Base-by-base conservation (phyloP, 257 asterid genomes). In the Pogostemon cablin region DNA sequence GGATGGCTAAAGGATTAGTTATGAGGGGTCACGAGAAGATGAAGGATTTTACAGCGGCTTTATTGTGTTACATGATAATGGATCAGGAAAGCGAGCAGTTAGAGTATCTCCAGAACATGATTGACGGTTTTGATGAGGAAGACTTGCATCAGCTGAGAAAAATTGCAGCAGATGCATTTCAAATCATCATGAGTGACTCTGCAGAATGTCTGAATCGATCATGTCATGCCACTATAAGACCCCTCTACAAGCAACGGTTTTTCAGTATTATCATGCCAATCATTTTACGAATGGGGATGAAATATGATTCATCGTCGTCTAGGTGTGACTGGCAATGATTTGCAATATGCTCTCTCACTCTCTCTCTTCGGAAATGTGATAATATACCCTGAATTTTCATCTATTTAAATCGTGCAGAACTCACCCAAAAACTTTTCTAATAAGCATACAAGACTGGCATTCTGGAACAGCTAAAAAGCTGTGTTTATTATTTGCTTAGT, bases 191-290 rank as follows among this genome's bases (percentile, higher is more conserved):
- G 92, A 83, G 90, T 44, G 98, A 91, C 71, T 91, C 97, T 40
- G 89, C 72, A 47, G 88, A 79, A 73, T 95, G 98, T 82, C 81
- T 95, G 84, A 89, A 79, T 79, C 89, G 85, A 72, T 82, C 78
- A 32, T 83, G 84, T 73, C 95, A 95, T 83, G 93, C 97, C 58
- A 80, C 66, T 32, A 66, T 89, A 32, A 86, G 95, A 34, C 99
- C 98, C 49, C 96, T 95, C 76, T 89, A 91, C 81, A 95, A 95
- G 91, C 99, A 95, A 69, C 95, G 98, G 0, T 88, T 91, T 80
- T 95, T 83, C 84, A 95, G 81, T 83, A 87, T 80, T 25, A 62
- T 91, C 76, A 67, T 81, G 82, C 98, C 98, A 41, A 84, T 95
- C 65, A 76, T 91, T 67, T 75, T 77, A 58, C 82, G 93, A 48